Conservation (phyloP, 129 eudicot genomes). For the Logfia minima region DNA sequence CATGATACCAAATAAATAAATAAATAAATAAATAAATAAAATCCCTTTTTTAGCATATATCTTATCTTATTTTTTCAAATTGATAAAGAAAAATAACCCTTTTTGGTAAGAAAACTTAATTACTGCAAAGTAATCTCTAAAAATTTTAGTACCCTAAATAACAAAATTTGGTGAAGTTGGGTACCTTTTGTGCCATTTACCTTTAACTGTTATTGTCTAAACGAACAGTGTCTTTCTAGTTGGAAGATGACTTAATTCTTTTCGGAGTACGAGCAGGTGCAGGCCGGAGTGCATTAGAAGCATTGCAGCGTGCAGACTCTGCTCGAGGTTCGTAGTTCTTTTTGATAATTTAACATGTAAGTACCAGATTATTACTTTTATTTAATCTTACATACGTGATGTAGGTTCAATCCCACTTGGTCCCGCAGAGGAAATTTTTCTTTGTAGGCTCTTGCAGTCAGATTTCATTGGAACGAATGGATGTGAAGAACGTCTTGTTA, state of each 20-base stretch:
- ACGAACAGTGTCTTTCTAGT: slow-evolving; percentile 38
- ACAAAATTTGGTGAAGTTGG: background rate
- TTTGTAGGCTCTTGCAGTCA: slow-evolving; percentile 63
- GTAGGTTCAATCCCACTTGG: slow-evolving; percentile 72
- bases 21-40: too few species aligned
- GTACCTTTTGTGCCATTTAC: background rate
- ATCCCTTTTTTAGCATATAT: too few species aligned
- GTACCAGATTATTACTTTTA: slow-evolving; percentile 3
- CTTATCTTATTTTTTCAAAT: too few species aligned
- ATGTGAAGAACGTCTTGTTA: slow-evolving; percentile 39
- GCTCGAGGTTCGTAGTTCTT: slow-evolving; percentile 52
- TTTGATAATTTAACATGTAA: background rate
- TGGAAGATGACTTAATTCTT: slow-evolving; percentile 76
- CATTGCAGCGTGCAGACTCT: slow-evolving; percentile 57
- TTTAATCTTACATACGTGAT: background rate
- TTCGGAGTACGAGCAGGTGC: slow-evolving; percentile 83
- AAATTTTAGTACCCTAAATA: background rate
- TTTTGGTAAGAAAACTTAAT: too few species aligned
- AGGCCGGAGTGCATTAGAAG: slow-evolving; percentile 54
- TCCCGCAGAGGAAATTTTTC: slow-evolving; percentile 83
- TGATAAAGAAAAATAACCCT: too few species aligned
- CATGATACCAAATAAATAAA: too few species aligned
- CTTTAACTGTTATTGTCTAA: slow-evolving; percentile 5
- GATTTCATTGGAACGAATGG: slow-evolving; percentile 40
- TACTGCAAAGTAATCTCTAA: background rate